Evolutionary conservation across 305 asterid genomes (phyloP).

Genomic region (Fraxinus ornus): DNA sequence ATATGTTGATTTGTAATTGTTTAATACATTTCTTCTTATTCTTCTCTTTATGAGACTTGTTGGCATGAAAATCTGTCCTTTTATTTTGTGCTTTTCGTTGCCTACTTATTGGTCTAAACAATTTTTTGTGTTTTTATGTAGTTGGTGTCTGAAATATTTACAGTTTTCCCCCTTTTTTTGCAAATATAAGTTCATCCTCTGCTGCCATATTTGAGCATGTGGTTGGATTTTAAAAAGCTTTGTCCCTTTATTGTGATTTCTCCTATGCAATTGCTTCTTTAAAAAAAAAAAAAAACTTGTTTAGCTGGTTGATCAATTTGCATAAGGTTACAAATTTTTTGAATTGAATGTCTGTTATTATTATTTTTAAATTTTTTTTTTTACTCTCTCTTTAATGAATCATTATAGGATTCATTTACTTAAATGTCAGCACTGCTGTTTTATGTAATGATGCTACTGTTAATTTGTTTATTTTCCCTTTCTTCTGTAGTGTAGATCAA

Average conservation of each 20-base stretch:
- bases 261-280: not conserved
- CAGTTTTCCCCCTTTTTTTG: not conserved
- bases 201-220: not conserved
- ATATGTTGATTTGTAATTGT: not conserved
- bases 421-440: no score
- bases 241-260: slow-evolving; percentile 6
- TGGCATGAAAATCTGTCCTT: slow-evolving; percentile 16
- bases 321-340: no score
- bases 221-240: slow-evolving; percentile 4
- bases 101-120: not conserved
- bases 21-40: slow-evolving; percentile 11
- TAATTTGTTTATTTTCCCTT: no score
- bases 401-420: no score
- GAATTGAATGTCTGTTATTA: no score
- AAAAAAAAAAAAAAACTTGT: no score
- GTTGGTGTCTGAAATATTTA: slow-evolving; percentile 1
- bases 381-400: no score
- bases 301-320: no score
- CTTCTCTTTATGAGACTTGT: slow-evolving; percentile 14
- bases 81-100: slow-evolving; percentile 3
- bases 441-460: no score
- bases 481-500: no score
- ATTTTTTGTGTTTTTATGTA: slow-evolving; percentile 4
- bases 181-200: slow-evolving; percentile 9
- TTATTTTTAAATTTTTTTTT: no score